phyloP scores from a whole-genome alignment of 352 stramenopile genomes.

The Globisporangium sylvaticum region DNA sequence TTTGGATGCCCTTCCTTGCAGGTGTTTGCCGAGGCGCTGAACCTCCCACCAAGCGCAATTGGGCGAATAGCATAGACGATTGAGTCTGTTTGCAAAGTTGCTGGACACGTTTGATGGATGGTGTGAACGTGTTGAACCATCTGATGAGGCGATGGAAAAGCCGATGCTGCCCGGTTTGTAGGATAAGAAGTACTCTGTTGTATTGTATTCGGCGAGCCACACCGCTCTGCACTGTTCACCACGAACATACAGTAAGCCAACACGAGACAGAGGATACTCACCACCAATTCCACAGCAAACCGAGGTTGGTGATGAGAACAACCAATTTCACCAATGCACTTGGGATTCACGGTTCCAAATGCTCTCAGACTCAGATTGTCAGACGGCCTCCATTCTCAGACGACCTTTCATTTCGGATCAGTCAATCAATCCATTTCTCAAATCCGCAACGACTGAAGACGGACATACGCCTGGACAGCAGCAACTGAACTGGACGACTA shows the following conservation, averaged over 20 bases:
- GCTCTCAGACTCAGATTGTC: background rate
- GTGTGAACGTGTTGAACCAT: background rate
- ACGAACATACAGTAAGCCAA: background rate
- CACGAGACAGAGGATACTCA: background rate
- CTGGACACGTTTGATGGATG: background rate
- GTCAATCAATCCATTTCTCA: background rate
- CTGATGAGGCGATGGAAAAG: background rate
- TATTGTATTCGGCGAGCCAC: background rate
- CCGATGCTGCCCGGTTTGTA: background rate
- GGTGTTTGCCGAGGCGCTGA: constrained; percentile 73
- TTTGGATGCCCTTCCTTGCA: constrained; percentile 6
- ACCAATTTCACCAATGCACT: background rate
- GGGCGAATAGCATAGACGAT: constrained; percentile 20
- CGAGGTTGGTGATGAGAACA: too few relatives aligned
- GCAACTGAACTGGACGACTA: background rate
- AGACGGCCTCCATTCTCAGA: background rate
- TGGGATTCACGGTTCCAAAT: background rate
- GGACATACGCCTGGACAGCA: background rate
- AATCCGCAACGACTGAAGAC: too few relatives aligned
- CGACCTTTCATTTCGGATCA: background rate
- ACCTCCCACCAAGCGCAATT: constrained; percentile 37
- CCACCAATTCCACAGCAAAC: too few relatives aligned
- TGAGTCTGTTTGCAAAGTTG: background rate
- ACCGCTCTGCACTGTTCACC: background rate
- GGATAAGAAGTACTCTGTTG: background rate